Conservation (phyloP, 371 early-diverging fungal species). For the Rhizopus microsporus region DNA sequence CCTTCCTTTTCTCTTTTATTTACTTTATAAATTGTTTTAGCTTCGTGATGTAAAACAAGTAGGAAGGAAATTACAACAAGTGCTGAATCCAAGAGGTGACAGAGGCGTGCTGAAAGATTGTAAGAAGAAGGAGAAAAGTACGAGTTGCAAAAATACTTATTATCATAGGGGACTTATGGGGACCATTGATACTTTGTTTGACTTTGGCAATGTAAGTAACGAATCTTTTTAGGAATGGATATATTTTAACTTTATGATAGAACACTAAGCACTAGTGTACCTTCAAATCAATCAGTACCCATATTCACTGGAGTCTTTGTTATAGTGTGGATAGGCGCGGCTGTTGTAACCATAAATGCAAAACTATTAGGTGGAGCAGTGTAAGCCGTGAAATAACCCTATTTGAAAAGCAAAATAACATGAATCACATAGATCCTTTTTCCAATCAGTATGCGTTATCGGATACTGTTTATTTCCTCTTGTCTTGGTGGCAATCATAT, state of each 20-base stretch:
- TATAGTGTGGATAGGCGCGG: constrained; percentile 92
- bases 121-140: constrained; percentile 31
- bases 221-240: too few relatives aligned
- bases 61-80: constrained; percentile 72
- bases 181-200: constrained; percentile 90
- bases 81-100: constrained; percentile 68
- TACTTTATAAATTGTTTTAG: constrained; percentile 33
- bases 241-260: constrained; percentile 5
- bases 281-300: constrained; percentile 73
- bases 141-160: not conserved
- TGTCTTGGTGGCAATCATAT: constrained; percentile 72
- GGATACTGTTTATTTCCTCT: constrained; percentile 96
- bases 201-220: constrained; percentile 68
- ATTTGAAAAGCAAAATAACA: too few relatives aligned
- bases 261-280: constrained; percentile 65
- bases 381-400: constrained; percentile 52
- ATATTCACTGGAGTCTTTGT: constrained; percentile 92
- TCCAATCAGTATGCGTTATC: constrained; percentile 92
- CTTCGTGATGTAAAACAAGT: constrained; percentile 78
- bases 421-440: constrained; percentile 74
- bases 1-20: constrained; percentile 37
- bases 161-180: constrained; percentile 93
- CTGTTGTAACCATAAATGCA: constrained; percentile 92
- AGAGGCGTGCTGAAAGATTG: constrained; percentile 77
- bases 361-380: constrained; percentile 90